These are phyloP conservation scores for Cyclanthera cordifolia DNA, from an alignment of 306 rosid species.

Conservation along the genomic window DNA sequence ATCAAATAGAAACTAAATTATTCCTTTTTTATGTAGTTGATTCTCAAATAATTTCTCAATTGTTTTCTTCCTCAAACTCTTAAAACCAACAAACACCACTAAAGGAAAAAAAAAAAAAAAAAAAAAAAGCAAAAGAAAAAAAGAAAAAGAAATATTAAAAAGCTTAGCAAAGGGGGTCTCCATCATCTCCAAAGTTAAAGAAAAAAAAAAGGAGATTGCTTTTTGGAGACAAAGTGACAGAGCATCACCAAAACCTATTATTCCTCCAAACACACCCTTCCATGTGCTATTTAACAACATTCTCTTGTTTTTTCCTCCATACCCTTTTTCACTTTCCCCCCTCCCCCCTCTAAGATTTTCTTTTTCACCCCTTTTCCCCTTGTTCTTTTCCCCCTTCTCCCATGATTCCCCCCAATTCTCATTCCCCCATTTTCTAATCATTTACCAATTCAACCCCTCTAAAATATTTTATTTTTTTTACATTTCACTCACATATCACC, in stretches of 20 bases:
- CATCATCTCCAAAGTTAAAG: conserved; percentile 10
- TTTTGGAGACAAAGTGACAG: conserved; percentile 32
- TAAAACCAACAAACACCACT: background rate
- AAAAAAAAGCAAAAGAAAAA: background rate
- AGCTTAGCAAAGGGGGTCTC: background rate
- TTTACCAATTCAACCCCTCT: background rate
- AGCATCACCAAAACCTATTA: conserved; percentile 41
- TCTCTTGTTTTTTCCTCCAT: conserved; percentile 48
- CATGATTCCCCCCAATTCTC: conserved; percentile 42
- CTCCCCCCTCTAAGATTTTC: conserved; percentile 50
- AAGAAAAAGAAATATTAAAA: background rate
- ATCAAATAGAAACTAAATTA: too few species aligned
- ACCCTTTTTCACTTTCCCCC: conserved; percentile 31
- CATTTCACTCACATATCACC: too few species aligned
- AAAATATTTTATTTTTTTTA: too few species aligned
- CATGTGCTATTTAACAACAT: conserved; percentile 69
- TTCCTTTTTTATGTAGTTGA: too few species aligned
- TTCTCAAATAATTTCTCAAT: too few species aligned
- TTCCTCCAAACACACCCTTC: conserved; percentile 81
- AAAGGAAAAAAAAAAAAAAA: background rate
- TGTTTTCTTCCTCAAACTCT: background rate
- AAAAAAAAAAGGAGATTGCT: background rate
- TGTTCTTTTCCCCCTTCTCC: conserved; percentile 45
- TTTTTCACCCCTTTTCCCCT: conserved; percentile 48
- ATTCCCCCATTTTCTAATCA: conserved; percentile 27